Evolutionary conservation across 257 asterid species (phyloP).

Genomic region (Penstemon davidsonii): DNA sequence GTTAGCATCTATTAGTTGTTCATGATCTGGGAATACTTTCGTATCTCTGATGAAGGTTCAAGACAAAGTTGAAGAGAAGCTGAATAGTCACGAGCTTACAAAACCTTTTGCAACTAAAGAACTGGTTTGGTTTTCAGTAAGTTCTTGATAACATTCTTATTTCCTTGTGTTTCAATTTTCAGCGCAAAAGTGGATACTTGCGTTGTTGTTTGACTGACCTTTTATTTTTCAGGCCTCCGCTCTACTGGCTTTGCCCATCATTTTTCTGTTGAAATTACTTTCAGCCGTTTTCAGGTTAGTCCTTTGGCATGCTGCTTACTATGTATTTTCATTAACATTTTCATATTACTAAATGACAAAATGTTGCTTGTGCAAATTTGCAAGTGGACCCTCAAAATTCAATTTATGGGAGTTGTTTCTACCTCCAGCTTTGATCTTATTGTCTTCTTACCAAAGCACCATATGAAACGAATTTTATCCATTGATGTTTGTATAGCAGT

Average conservation of each 20-base stretch:
- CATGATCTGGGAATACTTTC: slow-evolving; percentile 4
- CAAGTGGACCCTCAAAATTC: neutral
- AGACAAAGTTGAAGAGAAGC: slow-evolving; percentile 53
- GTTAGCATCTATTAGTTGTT: neutral
- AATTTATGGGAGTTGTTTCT: neutral
- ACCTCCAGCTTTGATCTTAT: neutral
- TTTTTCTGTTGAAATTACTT: slow-evolving; percentile 42
- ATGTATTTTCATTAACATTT: too few relatives aligned
- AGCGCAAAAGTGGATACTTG: neutral
- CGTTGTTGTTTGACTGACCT: slow-evolving; percentile 12
- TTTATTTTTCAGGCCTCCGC: slow-evolving; percentile 65
- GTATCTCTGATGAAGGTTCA: slow-evolving; percentile 50
- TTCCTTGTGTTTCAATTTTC: slow-evolving; percentile 13
- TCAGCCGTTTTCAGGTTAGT: slow-evolving; percentile 63
- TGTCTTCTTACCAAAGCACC: neutral
- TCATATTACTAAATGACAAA: neutral
- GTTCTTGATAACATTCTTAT: slow-evolving; percentile 29
- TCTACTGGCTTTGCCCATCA: slow-evolving; percentile 67
- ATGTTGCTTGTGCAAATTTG: neutral
- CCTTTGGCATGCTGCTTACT: neutral
- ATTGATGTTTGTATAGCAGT: slow-evolving; percentile 37
- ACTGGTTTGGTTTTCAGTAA: slow-evolving; percentile 78
- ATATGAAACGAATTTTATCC: neutral
- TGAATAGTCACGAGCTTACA: slow-evolving; percentile 65
- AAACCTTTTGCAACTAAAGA: slow-evolving; percentile 70